phyloP scores from a whole-genome alignment of 148 eudicot species.

The Nepenthes gracilis region DNA sequence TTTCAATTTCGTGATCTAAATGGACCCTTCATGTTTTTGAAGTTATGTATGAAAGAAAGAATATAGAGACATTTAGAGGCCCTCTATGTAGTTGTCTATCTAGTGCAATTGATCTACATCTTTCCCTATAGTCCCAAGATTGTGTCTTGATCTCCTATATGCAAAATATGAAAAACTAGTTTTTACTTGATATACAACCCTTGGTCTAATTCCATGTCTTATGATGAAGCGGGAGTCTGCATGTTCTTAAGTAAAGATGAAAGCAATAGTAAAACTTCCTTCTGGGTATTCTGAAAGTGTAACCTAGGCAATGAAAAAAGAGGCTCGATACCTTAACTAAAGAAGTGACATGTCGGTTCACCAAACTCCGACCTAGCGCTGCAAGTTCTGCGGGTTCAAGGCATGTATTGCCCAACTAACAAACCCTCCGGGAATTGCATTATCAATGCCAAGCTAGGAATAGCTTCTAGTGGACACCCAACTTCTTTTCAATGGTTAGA shows the following conservation, averaged over 20 bases:
- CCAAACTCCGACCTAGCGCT: constrained; percentile 10
- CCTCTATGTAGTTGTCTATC: too few relatives aligned
- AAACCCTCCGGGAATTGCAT: background rate
- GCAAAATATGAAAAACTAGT: background rate
- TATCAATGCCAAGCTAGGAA: background rate
- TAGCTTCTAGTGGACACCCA: background rate
- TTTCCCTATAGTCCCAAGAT: too few relatives aligned
- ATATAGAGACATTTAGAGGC: too few relatives aligned
- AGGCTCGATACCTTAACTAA: background rate
- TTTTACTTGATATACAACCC: background rate
- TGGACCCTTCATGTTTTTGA: too few relatives aligned
- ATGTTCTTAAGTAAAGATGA: too few relatives aligned
- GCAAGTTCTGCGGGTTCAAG: constrained; percentile 8
- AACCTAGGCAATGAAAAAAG: background rate
- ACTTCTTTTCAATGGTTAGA: background rate
- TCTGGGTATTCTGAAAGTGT: too few relatives aligned
- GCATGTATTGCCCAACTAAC: background rate
- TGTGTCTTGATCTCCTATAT: too few relatives aligned
- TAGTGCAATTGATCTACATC: too few relatives aligned
- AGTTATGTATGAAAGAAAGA: too few relatives aligned
- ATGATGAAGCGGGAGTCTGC: constrained; percentile 1
- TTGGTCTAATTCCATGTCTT: constrained; percentile 6
- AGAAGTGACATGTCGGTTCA: constrained; percentile 5
- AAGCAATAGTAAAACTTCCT: too few relatives aligned
- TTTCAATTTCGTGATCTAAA: too few relatives aligned